Evolutionary conservation across 192 early-diverging fungal genomes (phyloP).

Genomic region (Rhizoclosmatium globosum): DNA sequence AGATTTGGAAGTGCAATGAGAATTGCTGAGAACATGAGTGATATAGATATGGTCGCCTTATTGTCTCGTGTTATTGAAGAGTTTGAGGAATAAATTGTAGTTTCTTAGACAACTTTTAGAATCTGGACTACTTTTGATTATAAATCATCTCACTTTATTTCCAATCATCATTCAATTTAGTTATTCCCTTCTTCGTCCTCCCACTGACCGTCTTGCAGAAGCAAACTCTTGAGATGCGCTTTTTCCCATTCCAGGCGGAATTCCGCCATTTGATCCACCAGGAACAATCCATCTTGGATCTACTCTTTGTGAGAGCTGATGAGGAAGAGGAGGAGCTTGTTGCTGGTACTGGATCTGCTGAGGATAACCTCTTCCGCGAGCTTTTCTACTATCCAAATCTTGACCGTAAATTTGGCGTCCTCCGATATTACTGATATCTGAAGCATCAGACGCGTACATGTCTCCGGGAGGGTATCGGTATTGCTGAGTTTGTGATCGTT

Average conservation of each 20-base stretch:
- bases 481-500: background rate
- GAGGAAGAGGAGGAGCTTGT: background rate
- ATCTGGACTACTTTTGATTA: no score
- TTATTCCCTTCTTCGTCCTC: background rate
- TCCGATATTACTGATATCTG: background rate
- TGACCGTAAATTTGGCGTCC: background rate
- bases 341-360: background rate
- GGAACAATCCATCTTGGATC: constrained; percentile 32
- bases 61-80: no score
- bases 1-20: background rate
- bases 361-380: background rate
- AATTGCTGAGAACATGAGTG: no score
- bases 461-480: background rate
- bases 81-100: no score
- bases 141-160: no score
- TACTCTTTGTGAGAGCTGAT: background rate
- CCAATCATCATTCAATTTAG: no score
- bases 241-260: background rate
- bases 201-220: background rate
- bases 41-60: no score
- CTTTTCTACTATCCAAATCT: background rate
- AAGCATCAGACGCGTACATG: constrained; percentile 9
- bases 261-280: constrained; percentile 4
- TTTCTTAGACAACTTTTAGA: no score
- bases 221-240: background rate